Evolutionary conservation across 192 early-diverging fungal genomes (phyloP).

Genomic region (Coemansia sp.): DNA sequence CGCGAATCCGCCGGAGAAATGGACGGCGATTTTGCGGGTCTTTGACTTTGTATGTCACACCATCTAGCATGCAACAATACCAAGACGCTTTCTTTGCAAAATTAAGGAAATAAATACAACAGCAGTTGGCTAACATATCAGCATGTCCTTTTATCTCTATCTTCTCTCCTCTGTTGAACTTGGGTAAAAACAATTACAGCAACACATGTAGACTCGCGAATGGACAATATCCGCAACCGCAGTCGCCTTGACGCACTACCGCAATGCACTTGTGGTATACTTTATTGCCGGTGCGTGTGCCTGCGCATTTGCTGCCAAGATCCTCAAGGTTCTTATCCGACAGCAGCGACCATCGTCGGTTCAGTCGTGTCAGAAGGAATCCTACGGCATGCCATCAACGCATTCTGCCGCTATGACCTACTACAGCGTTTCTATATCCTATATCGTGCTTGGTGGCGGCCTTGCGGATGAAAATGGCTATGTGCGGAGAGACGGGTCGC

Average conservation of each 20-base stretch:
- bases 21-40: slow-evolving; percentile 1
- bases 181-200: not conserved
- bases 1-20: not conserved
- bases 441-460: not conserved
- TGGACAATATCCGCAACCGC: slow-evolving; percentile 17
- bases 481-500: not conserved
- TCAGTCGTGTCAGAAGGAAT: not conserved
- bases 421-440: slow-evolving; percentile 18
- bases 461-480: not conserved
- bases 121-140: not conserved
- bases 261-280: slow-evolving; percentile 20
- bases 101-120: not conserved
- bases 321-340: slow-evolving; percentile 32
- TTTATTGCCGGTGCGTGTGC: slow-evolving; percentile 16
- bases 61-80: not conserved
- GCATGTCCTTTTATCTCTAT: too few species aligned
- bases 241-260: slow-evolving; percentile 32
- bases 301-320: slow-evolving; percentile 28
- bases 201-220: slow-evolving; percentile 32
- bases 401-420: slow-evolving; percentile 41
- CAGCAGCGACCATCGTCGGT: slow-evolving; percentile 25
- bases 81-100: not conserved
- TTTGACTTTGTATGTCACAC: not conserved
- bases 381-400: slow-evolving; percentile 51
- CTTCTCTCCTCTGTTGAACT: not conserved